Evolutionary conservation across 2,329 filamentous ascomycete species (phyloP).

Genomic region (Aspergillus quadrilineatus): DNA sequence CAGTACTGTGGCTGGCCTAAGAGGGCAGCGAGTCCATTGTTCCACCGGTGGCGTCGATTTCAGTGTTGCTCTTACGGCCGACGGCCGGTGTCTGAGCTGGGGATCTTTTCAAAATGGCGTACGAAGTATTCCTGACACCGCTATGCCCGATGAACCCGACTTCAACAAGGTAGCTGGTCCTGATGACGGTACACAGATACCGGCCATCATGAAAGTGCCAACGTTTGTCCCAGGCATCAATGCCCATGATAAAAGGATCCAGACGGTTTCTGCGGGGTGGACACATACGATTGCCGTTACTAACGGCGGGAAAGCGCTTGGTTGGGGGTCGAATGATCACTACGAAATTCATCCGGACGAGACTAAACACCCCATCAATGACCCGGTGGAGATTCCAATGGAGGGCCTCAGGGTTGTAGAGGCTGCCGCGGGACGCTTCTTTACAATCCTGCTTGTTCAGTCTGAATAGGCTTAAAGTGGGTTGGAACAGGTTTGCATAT

Average conservation of each 20-base stretch:
- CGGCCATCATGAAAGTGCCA: no score
- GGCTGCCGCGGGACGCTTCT: slow-evolving; percentile 76
- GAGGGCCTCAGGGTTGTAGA: slow-evolving; percentile 67
- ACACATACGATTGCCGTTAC: slow-evolving; percentile 74
- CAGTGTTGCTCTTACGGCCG: slow-evolving; percentile 20
- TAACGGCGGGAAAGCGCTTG: slow-evolving; percentile 65
- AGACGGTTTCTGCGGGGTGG: slow-evolving; percentile 6
- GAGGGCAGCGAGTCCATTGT: background rate
- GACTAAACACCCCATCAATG: slow-evolving; percentile 43
- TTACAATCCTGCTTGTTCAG: slow-evolving; percentile 26
- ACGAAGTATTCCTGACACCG: slow-evolving; percentile 11
- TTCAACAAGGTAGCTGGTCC: slow-evolving; percentile 1
- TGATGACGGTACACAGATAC: background rate
- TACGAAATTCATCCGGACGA: slow-evolving; percentile 56
- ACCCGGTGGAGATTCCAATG: slow-evolving; percentile 63
- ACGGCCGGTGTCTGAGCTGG: slow-evolving; percentile 22
- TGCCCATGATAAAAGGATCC: background rate
- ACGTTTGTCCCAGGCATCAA: no score
- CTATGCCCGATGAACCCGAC: background rate
- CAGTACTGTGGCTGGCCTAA: slow-evolving; percentile 4
- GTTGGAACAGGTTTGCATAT: no score
- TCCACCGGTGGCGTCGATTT: slow-evolving; percentile 22
- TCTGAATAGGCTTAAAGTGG: background rate
- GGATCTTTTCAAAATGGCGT: slow-evolving; percentile 21
- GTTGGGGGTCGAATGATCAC: slow-evolving; percentile 81